These are phyloP conservation scores for Ceratobasidium theobromae DNA, from an alignment of 1,284 basidiomycete species.

Conservation along the genomic window DNA sequence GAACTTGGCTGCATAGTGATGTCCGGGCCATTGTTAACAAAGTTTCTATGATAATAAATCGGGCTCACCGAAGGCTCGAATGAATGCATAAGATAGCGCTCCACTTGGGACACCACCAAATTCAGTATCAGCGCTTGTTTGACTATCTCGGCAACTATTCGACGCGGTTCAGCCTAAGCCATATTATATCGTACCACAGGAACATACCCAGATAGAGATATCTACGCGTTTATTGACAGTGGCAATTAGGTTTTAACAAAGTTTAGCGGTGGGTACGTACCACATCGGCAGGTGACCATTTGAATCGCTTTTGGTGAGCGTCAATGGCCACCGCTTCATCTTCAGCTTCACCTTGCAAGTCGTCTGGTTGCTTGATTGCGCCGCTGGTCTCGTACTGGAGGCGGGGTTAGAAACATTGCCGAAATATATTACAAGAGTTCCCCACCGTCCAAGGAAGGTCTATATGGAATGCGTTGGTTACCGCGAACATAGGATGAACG, in stretches of 20 bases:
- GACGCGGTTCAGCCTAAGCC: not conserved
- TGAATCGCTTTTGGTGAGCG: constrained; percentile 26
- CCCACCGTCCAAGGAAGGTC: constrained; percentile 29
- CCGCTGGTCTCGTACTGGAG: constrained; percentile 24
- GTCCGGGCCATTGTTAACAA: too few relatives aligned
- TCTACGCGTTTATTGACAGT: not conserved
- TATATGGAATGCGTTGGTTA: not conserved
- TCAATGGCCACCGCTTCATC: constrained; percentile 23
- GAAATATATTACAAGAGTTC: not conserved
- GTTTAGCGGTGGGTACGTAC: not conserved
- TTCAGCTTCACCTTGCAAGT: constrained; percentile 26
- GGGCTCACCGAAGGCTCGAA: constrained; percentile 23
- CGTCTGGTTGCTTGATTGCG: constrained; percentile 27
- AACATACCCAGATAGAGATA: constrained; percentile 18
- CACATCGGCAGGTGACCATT: constrained; percentile 31
- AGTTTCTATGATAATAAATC: too few relatives aligned
- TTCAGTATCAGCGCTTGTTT: constrained; percentile 23
- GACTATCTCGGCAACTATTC: constrained; percentile 17
- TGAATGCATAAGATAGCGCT: constrained; percentile 25
- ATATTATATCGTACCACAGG: not conserved
- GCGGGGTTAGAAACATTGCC: not conserved
- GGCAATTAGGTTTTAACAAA: not conserved
- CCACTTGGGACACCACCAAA: constrained; percentile 25
- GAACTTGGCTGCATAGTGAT: constrained; percentile 26
- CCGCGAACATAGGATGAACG: not conserved